A percentile compares a stretch with the other conserved stretches of the same genome.
Conservation (phyloP, 257 asterid species). For the Leonotis leonurus region DNA sequence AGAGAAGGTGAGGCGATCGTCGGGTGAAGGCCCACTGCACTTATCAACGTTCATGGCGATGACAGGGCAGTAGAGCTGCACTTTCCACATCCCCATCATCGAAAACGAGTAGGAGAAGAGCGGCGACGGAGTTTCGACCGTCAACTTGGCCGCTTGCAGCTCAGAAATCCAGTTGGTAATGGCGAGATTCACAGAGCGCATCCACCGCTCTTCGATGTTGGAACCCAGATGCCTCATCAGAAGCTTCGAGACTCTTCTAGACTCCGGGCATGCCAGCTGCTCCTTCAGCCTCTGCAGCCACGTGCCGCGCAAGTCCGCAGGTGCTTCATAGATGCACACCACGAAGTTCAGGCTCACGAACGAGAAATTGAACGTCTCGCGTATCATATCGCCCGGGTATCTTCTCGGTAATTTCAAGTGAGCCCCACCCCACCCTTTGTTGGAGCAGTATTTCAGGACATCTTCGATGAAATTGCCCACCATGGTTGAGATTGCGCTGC, state of each 20-base stretch:
- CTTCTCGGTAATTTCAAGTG: slow-evolving; percentile 25
- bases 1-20: slow-evolving; percentile 56
- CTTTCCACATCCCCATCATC: slow-evolving; percentile 65
- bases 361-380: slow-evolving; percentile 51
- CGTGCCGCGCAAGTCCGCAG: slow-evolving; percentile 39
- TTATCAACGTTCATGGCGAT: slow-evolving; percentile 61
- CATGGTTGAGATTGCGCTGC: slow-evolving; percentile 14
- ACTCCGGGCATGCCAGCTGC: slow-evolving; percentile 37
- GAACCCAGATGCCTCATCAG: slow-evolving; percentile 67
- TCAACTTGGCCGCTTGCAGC: slow-evolving; percentile 11
- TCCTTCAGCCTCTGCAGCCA: slow-evolving; percentile 45
- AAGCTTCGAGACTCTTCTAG: slow-evolving; percentile 37
- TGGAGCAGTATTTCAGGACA: slow-evolving; percentile 38
- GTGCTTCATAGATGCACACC: slow-evolving; percentile 76
- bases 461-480: slow-evolving; percentile 40
- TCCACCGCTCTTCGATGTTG: slow-evolving; percentile 58
- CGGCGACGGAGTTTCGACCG: slow-evolving; percentile 39
- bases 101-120: slow-evolving; percentile 57
- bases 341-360: slow-evolving; percentile 55
- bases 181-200: slow-evolving; percentile 70
- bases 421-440: slow-evolving; percentile 10
- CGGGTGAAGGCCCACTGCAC: slow-evolving; percentile 30
- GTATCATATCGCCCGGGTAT: slow-evolving; percentile 10
- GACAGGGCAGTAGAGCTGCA: slow-evolving; percentile 73
- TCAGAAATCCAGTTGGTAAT: slow-evolving; percentile 71